Evolutionary conservation across 2,329 filamentous ascomycete genomes (phyloP).

Genomic region (Cytospora leucostoma): DNA sequence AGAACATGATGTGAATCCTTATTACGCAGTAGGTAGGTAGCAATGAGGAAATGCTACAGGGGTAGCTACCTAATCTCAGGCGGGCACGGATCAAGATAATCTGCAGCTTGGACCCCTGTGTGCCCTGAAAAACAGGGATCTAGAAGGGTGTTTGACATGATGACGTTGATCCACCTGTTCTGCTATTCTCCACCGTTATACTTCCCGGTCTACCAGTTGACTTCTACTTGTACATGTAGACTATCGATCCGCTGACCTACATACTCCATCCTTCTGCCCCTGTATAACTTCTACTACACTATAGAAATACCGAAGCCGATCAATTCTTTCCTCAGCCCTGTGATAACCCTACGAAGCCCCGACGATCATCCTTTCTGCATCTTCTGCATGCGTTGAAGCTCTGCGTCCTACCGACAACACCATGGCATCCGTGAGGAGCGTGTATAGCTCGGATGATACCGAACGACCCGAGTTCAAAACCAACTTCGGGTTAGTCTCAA

Average conservation of each 20-base stretch:
- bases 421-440: conserved; percentile 40
- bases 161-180: conserved; percentile 17
- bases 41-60: background rate
- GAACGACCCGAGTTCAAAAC: conserved; percentile 32
- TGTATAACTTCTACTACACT: background rate
- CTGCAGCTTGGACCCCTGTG: background rate
- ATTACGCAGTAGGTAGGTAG: background rate
- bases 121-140: conserved; percentile 19
- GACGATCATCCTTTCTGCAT: background rate
- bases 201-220: too few species aligned
- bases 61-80: background rate
- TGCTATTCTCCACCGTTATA: background rate
- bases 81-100: background rate
- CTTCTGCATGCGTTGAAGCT: conserved; percentile 18
- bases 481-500: conserved; percentile 44
- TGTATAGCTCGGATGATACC: conserved; percentile 37
- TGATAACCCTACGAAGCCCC: conserved; percentile 1
- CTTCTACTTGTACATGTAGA: conserved; percentile 1
- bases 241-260: conserved; percentile 3
- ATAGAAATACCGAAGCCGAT: background rate
- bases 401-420: conserved; percentile 7
- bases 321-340: conserved; percentile 1
- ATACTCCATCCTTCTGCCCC: background rate
- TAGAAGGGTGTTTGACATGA: conserved; percentile 4
- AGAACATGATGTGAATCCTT: background rate